Conservation (phyloP, 352 stramenopile species). For the Saprolegnia diclina region DNA sequence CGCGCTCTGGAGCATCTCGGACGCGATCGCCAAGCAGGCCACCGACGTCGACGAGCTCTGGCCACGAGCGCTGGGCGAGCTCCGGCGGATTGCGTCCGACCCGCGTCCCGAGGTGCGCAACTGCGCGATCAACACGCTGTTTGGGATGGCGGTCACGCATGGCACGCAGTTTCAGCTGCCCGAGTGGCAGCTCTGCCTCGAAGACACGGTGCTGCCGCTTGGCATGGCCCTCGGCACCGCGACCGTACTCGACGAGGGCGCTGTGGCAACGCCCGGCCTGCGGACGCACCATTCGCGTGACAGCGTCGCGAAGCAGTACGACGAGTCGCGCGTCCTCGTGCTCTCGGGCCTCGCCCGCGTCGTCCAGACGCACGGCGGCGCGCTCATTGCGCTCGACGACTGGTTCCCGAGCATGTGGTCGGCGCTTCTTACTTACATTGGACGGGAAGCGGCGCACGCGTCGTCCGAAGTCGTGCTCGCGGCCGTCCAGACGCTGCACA, state of each 20-base stretch:
- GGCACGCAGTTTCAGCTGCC: slow-evolving; percentile 84
- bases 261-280: slow-evolving; percentile 30
- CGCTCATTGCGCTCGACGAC: slow-evolving; percentile 46
- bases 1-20: slow-evolving; percentile 92
- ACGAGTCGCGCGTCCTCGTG: slow-evolving; percentile 93
- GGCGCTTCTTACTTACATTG: slow-evolving; percentile 54
- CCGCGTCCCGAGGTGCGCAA: slow-evolving; percentile 93
- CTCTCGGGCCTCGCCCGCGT: slow-evolving; percentile 92
- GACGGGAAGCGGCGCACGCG: slow-evolving; percentile 30
- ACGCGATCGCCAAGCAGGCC: slow-evolving; percentile 67
- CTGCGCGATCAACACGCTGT: slow-evolving; percentile 96
- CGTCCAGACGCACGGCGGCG: slow-evolving; percentile 79
- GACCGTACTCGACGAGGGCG: slow-evolving; percentile 8
- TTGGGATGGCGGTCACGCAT: slow-evolving; percentile 94
- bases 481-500: slow-evolving; percentile 68
- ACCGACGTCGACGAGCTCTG: slow-evolving; percentile 35
- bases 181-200: slow-evolving; percentile 92
- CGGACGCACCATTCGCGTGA: slow-evolving; percentile 95
- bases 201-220: slow-evolving; percentile 91
- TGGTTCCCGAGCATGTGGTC: slow-evolving; percentile 67
- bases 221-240: slow-evolving; percentile 39
- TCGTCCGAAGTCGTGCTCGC: slow-evolving; percentile 78
- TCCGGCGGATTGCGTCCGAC: slow-evolving; percentile 88
- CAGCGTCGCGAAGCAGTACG: slow-evolving; percentile 95
- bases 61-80: slow-evolving; percentile 55